Conservation (phyloP, 1,284 basidiomycete genomes). For the Earliella scabrosa region DNA sequence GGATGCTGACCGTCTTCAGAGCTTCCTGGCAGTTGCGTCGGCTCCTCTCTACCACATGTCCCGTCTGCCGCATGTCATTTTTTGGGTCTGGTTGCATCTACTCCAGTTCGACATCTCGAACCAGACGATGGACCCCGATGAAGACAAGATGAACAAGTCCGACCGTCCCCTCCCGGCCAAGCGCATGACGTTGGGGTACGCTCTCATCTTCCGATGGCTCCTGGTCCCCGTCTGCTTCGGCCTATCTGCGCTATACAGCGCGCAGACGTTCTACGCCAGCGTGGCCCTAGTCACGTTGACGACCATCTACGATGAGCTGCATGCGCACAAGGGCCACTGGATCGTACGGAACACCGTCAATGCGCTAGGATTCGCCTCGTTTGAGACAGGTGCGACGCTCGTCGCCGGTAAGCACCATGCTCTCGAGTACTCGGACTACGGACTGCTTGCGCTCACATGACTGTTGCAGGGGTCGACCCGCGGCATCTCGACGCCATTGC, state of each 20-base stretch:
- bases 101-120: conserved; percentile 47
- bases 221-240: conserved; percentile 38
- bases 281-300: conserved; percentile 35
- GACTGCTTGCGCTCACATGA: too few species aligned
- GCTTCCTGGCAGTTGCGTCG: conserved; percentile 36
- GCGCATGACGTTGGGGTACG: conserved; percentile 39
- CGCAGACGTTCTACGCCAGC: conserved; percentile 36
- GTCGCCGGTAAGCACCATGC: too few species aligned
- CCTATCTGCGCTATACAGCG: conserved; percentile 36
- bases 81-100: conserved; percentile 51
- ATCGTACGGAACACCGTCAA: conserved; percentile 41
- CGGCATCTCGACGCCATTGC: too few species aligned
- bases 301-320: conserved; percentile 42
- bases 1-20: too few species aligned
- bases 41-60: conserved; percentile 35
- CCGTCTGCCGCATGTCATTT: conserved; percentile 26
- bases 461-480: too few species aligned
- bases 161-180: conserved; percentile 48
- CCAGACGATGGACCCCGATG: conserved; percentile 41
- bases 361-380: conserved; percentile 41
- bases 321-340: conserved; percentile 40
- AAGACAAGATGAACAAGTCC: conserved; percentile 47
- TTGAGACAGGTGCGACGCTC: conserved; percentile 44
- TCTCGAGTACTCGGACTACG: too few species aligned
- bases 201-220: conserved; percentile 40